phyloP scores from a whole-genome alignment of 192 early-diverging fungal species.

The Cetraspora pellucida region DNA sequence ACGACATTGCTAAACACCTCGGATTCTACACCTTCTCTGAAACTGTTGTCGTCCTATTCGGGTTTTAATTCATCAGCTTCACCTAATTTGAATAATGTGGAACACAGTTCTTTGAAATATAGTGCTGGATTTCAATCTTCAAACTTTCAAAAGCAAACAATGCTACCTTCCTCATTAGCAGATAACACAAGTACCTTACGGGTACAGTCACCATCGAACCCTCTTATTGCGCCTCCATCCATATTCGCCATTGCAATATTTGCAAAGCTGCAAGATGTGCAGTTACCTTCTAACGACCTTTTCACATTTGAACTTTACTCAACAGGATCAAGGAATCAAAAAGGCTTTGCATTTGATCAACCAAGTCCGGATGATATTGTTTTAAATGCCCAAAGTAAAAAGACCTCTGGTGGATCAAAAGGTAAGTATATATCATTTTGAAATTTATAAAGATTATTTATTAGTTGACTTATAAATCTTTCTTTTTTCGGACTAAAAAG shows the following conservation, averaged over 20 bases:
- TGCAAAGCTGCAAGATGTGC: slow-evolving; percentile 28
- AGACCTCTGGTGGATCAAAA: slow-evolving; percentile 17
- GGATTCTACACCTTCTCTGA: too few relatives aligned
- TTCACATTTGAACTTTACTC: slow-evolving; percentile 21
- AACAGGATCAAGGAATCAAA: slow-evolving; percentile 3
- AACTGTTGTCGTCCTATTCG: too few relatives aligned
- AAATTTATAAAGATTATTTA: neutral
- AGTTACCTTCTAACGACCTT: slow-evolving; percentile 10
- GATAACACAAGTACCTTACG: too few relatives aligned
- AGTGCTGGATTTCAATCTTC: too few relatives aligned
- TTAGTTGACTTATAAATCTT: neutral
- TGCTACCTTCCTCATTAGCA: neutral
- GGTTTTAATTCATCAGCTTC: too few relatives aligned
- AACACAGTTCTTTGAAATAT: too few relatives aligned
- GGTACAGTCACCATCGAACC: slow-evolving; percentile 11
- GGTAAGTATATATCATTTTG: neutral
- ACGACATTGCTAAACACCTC: neutral
- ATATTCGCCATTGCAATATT: slow-evolving; percentile 44
- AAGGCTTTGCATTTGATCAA: slow-evolving; percentile 67
- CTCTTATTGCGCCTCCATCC: slow-evolving; percentile 43
- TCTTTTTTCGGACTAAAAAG: too few relatives aligned
- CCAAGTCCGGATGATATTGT: slow-evolving; percentile 85
- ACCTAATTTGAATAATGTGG: too few relatives aligned
- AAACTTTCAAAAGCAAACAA: neutral
- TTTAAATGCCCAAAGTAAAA: slow-evolving; percentile 53